A percentile compares a stretch with the other conserved stretches of the same genome.
Conservation (phyloP, 2,329 filamentous ascomycete species). For the Hymenoscyphus linearis region DNA sequence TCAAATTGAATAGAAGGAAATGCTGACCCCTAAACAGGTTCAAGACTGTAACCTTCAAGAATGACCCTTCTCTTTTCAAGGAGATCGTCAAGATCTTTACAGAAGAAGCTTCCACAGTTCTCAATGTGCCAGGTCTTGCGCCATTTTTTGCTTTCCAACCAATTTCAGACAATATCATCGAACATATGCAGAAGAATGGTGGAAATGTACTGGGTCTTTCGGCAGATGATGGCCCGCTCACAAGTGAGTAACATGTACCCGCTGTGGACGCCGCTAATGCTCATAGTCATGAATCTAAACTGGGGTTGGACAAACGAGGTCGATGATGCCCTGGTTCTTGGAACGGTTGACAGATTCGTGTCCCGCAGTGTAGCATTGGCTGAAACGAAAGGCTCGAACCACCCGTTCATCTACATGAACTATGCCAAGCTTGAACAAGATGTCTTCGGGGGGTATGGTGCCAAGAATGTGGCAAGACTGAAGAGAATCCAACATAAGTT, state of each 20-base stretch:
- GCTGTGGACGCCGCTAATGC: background rate
- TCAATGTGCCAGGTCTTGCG: conserved; percentile 11
- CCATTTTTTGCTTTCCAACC: conserved; percentile 22
- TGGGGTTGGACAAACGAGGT: conserved; percentile 11
- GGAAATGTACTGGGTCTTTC: conserved; percentile 25
- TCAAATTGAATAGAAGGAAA: background rate
- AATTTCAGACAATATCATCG: conserved; percentile 18
- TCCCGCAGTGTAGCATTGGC: conserved; percentile 8
- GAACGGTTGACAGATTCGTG: conserved; percentile 8
- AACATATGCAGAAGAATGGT: conserved; percentile 18
- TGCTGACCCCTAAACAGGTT: conserved; percentile 7
- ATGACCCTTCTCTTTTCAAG: conserved; percentile 14
- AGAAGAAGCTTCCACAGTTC: conserved; percentile 14
- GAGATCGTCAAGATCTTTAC: conserved; percentile 17
- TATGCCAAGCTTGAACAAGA: conserved; percentile 35
- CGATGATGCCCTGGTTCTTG: conserved; percentile 12
- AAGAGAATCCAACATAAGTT: conserved; percentile 21
- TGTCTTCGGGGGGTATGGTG: conserved; percentile 34
- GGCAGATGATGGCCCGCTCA: conserved; percentile 15
- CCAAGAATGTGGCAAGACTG: conserved; percentile 28
- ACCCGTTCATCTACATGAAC: conserved; percentile 33
- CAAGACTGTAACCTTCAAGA: conserved; percentile 21
- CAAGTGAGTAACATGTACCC: conserved; percentile 7
- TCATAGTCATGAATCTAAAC: conserved; percentile 15
- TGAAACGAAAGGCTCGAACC: conserved; percentile 7